Evolutionary conservation across 2,329 filamentous ascomycete genomes (phyloP), one percentile per base, ranked within the genome.

Genomic region (Fusarium nurragi): DNA sequence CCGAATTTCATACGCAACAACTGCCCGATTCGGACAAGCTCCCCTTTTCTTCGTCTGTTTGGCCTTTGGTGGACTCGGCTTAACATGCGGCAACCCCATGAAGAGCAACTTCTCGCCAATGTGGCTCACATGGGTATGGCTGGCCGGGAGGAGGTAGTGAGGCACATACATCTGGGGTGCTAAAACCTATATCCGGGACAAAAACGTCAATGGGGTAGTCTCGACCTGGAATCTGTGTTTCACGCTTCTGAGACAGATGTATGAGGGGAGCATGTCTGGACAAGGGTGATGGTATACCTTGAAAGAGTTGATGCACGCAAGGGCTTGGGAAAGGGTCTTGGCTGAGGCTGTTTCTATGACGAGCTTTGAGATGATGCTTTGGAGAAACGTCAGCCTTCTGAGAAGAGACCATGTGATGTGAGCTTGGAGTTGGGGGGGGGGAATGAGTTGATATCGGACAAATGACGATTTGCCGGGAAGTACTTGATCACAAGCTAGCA

Each of bases 31-130:
- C 9, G 40, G 37, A 21, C 23, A 34, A 5, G 28, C n/a, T 2
- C n/a, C 5, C 26, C 49, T 64, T 28, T 54, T 64, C 22, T 46
- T 60, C 23, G 34, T 49, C n/a, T 36, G 34, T 12, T 49, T 62
- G 26, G 36, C 21, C 25, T n/a, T 54, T 16, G 41, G 37, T 22
- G 36, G 46, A 7, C 25, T 41, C 10, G 30, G 32, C 26, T 39
- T 64, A 30, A 50, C 37, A 5, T 47, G 43, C 2, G 61, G 54
- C 4, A 64, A 18, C 12, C 61, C 60, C 49, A 64, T 64, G 18
- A 65, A 61, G 13, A 64, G 51, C n/a, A 65, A 16, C n/a, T 51
- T 55, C 19, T 64, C 49, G 4, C 48, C 60, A 32, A 65, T 8
- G 21, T 45, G 28, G 28, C 43, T 37, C 13, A 21, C 34, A 25